A percentile compares a stretch with the other conserved stretches of the same genome.
phyloP scores from a whole-genome alignment of 2,329 filamentous ascomycete genomes.

The Fusarium verrucosum region DNA sequence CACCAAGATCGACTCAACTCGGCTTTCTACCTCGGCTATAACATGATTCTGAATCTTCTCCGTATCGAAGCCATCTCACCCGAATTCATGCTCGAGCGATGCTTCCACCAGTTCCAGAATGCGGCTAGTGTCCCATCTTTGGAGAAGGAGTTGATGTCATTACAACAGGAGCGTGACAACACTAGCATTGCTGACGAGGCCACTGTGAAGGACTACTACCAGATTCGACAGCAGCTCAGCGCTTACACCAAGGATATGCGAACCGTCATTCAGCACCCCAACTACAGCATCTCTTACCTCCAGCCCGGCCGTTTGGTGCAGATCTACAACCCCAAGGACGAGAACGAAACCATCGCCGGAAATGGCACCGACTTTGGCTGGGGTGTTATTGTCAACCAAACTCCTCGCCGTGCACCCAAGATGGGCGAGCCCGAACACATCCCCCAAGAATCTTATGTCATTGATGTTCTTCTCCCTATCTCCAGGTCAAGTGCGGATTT shows the following conservation, averaged over 20 bases:
- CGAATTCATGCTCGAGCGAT: constrained; percentile 98
- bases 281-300: constrained; percentile 84
- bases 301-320: constrained; percentile 88
- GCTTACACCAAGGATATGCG: constrained; percentile 89
- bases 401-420: constrained; percentile 71
- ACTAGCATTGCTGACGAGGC: constrained; percentile 86
- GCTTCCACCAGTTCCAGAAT: constrained; percentile 98
- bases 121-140: constrained; percentile 84
- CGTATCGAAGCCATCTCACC: constrained; percentile 99
- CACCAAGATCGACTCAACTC: constrained; percentile 98
- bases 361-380: constrained; percentile 81
- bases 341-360: constrained; percentile 52
- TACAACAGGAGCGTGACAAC: constrained; percentile 78
- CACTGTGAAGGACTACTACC: constrained; percentile 93
- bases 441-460: constrained; percentile 80
- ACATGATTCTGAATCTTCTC: constrained; percentile 97
- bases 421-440: constrained; percentile 72
- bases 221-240: constrained; percentile 84
- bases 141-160: constrained; percentile 81
- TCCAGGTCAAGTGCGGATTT: constrained; percentile 62
- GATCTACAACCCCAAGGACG: constrained; percentile 74
- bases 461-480: constrained; percentile 80
- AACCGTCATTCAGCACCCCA: constrained; percentile 89
- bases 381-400: constrained; percentile 85
- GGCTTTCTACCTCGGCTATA: constrained; percentile 97